Conservation (phyloP, 2,329 filamentous ascomycete genomes). For the Hansfordia pulvinata region DNA sequence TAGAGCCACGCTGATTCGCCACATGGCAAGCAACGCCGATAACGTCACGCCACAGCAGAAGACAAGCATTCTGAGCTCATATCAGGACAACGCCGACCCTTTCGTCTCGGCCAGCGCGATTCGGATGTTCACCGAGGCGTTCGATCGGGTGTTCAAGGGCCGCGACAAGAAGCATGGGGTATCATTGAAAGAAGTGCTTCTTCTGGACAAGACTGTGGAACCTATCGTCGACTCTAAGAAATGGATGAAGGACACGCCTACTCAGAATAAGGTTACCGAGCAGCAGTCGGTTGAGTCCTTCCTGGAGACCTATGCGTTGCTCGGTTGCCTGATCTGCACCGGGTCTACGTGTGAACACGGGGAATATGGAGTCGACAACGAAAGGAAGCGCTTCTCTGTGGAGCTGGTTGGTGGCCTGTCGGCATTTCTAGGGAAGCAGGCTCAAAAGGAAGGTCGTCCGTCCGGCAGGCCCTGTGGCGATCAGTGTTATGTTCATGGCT, state of each 20-base stretch:
- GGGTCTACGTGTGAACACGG: conserved; percentile 49
- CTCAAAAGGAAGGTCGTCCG: conserved; percentile 14
- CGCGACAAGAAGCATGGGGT: conserved; percentile 23
- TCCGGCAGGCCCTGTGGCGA: conserved; percentile 13
- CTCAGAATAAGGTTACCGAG: conserved; percentile 19
- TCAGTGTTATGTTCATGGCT: conserved; percentile 27
- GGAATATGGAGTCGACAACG: conserved; percentile 39
- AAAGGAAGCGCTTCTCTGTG: conserved; percentile 39
- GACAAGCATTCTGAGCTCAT: conserved; percentile 33
- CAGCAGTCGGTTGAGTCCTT: conserved; percentile 28
- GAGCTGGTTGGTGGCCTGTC: conserved; percentile 23
- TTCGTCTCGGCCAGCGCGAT: conserved; percentile 27
- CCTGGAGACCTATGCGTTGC: conserved; percentile 38
- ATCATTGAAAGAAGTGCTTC: conserved; percentile 35
- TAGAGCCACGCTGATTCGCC: conserved; percentile 36
- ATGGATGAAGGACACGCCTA: conserved; percentile 30
- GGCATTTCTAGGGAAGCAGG: conserved; percentile 14
- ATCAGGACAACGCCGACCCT: conserved; percentile 26
- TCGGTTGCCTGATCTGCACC: conserved; percentile 45
- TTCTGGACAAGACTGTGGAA: conserved; percentile 39
- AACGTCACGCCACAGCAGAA: conserved; percentile 41
- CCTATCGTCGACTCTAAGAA: conserved; percentile 39
- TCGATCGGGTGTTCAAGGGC: conserved; percentile 38
- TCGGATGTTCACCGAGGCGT: conserved; percentile 39
- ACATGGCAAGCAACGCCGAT: conserved; percentile 33